Conservation (phyloP, 2,329 filamentous ascomycete genomes). For the Scolecobasidium constrictum region DNA sequence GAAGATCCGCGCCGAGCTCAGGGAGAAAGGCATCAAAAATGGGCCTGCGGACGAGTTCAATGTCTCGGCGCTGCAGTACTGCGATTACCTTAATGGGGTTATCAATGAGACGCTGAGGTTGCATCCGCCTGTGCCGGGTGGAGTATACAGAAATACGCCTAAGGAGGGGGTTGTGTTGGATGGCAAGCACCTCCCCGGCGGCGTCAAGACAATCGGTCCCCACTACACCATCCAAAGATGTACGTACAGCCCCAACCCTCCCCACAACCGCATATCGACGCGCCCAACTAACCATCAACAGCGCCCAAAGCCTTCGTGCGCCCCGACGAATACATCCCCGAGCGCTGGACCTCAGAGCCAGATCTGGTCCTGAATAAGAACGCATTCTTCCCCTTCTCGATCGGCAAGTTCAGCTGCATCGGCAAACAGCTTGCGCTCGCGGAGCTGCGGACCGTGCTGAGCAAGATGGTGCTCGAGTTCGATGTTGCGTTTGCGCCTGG, state of each 20-base stretch:
- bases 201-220: slow-evolving; percentile 4
- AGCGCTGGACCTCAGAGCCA: slow-evolving; percentile 13
- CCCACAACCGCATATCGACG: too few species aligned
- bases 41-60: slow-evolving; percentile 18
- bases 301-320: slow-evolving; percentile 13
- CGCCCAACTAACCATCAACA: too few species aligned
- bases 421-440: slow-evolving; percentile 9
- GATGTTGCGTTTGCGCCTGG: slow-evolving; percentile 4
- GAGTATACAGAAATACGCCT: slow-evolving; percentile 18
- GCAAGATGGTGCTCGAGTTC: slow-evolving; percentile 3
- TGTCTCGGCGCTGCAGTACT: background rate
- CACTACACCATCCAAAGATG: slow-evolving; percentile 13
- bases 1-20: slow-evolving; percentile 16
- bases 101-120: background rate
- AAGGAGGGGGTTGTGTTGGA: slow-evolving; percentile 17
- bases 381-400: slow-evolving; percentile 4
- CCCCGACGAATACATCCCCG: slow-evolving; percentile 13
- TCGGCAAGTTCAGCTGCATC: slow-evolving; percentile 10
- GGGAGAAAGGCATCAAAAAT: slow-evolving; percentile 25
- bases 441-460: slow-evolving; percentile 4
- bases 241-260: slow-evolving; percentile 12
- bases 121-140: background rate
- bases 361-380: slow-evolving; percentile 9
- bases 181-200: slow-evolving; percentile 19
- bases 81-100: background rate